Percentiles rank a stretch among this genome's conserved stretches.
phyloP scores from a whole-genome alignment of 495 filamentous ascomycete species.

The Lasiosphaeria hispida region DNA sequence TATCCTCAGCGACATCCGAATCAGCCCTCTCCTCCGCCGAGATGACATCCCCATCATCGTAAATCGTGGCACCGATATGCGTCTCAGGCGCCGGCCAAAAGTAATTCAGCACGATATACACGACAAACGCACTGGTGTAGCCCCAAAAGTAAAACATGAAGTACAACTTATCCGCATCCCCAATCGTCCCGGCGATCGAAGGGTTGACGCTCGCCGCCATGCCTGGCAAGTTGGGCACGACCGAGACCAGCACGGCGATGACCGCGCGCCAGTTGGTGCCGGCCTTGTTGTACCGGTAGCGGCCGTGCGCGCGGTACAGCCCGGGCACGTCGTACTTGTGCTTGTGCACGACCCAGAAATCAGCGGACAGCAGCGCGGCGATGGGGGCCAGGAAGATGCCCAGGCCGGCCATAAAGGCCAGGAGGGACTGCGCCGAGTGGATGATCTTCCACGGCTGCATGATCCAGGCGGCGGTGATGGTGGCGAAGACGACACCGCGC shows the following conservation, averaged over 20 bases:
- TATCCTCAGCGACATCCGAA: conserved; percentile 23
- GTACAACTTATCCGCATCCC: conserved; percentile 32
- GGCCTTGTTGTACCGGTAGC: conserved; percentile 34
- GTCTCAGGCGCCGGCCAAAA: conserved; percentile 39
- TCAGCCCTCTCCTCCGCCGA: conserved; percentile 21
- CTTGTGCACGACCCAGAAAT: conserved; percentile 50
- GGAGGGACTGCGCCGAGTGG: conserved; percentile 53
- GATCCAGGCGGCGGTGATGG: conserved; percentile 54
- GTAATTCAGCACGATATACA: conserved; percentile 31
- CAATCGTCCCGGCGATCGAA: conserved; percentile 18
- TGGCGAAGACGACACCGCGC: conserved; percentile 60
- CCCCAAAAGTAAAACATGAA: conserved; percentile 42
- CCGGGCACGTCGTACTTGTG: conserved; percentile 44
- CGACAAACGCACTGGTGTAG: conserved; percentile 37
- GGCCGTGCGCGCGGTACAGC: conserved; percentile 37
- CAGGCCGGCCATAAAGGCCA: conserved; percentile 56
- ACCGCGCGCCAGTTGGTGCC: conserved; percentile 47
- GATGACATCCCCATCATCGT: conserved; percentile 25
- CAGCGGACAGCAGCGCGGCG: conserved; percentile 47
- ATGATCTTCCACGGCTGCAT: conserved; percentile 67
- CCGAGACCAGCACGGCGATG: conserved; percentile 38
- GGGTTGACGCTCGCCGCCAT: conserved; percentile 32
- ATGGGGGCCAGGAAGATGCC: conserved; percentile 49
- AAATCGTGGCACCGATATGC: conserved; percentile 27
- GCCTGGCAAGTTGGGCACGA: conserved; percentile 40